Evolutionary conservation across 768 basidiomycete genomes (phyloP).

Genomic region (Nevesoporus exiguus): DNA sequence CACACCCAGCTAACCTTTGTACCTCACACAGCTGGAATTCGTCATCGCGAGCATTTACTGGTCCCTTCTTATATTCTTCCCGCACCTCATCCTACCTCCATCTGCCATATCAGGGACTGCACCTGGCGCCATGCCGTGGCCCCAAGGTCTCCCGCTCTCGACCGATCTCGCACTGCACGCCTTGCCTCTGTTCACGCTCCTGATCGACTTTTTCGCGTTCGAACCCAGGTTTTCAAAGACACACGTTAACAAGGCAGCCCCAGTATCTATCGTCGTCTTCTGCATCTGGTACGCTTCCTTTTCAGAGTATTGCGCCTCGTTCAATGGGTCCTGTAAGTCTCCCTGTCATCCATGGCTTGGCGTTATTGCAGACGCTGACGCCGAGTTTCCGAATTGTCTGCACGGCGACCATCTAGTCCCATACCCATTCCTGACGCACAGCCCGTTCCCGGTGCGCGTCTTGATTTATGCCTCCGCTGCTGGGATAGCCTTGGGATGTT

Average conservation of each 20-base stretch:
- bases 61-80: slow-evolving; percentile 54
- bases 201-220: slow-evolving; percentile 66
- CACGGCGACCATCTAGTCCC: no score
- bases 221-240: slow-evolving; percentile 51
- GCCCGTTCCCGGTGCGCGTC: slow-evolving; percentile 47
- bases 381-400: neutral
- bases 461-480: slow-evolving; percentile 57
- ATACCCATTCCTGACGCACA: slow-evolving; percentile 77
- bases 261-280: slow-evolving; percentile 19
- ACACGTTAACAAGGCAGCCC: slow-evolving; percentile 14
- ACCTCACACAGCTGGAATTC: neutral
- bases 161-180: slow-evolving; percentile 68
- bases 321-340: slow-evolving; percentile 59
- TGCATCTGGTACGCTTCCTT: slow-evolving; percentile 55
- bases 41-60: slow-evolving; percentile 65
- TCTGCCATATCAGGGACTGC: neutral
- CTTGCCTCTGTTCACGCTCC: slow-evolving; percentile 51
- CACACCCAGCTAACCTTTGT: neutral
- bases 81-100: slow-evolving; percentile 44
- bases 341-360: neutral
- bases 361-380: neutral
- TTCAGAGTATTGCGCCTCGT: slow-evolving; percentile 63
- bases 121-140: slow-evolving; percentile 1
- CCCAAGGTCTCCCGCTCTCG: slow-evolving; percentile 42
- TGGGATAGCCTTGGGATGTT: slow-evolving; percentile 50